These are phyloP conservation scores for Magnaporthales sp. DNA, from an alignment of 2,329 filamentous ascomycete genomes.

Conservation along the genomic window DNA sequence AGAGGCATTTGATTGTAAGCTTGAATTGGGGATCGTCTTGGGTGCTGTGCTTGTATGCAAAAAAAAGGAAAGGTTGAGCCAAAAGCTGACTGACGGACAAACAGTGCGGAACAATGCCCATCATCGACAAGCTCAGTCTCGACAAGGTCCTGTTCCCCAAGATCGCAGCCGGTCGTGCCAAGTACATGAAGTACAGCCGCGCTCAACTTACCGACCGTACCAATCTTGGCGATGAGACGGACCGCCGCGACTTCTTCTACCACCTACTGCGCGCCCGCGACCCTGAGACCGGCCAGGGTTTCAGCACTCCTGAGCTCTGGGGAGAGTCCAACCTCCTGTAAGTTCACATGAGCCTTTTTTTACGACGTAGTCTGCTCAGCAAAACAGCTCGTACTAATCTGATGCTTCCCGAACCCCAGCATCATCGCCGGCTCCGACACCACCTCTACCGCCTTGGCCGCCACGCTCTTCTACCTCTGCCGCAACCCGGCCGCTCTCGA, in stretches of 20 bases:
- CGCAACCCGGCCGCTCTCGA: slow-evolving; percentile 39
- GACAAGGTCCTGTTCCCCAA: slow-evolving; percentile 60
- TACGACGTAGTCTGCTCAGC: neutral
- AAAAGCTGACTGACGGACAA: neutral
- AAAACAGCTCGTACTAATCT: slow-evolving; percentile 2
- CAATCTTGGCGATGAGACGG: slow-evolving; percentile 52
- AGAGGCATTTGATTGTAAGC: slow-evolving; percentile 58
- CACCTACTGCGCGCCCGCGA: slow-evolving; percentile 64
- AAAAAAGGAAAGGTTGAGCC: neutral
- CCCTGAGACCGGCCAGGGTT: slow-evolving; percentile 60
- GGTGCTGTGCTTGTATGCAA: no score
- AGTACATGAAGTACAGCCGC: slow-evolving; percentile 65
- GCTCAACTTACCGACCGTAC: slow-evolving; percentile 58
- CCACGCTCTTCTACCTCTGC: slow-evolving; percentile 54
- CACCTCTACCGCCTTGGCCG: slow-evolving; percentile 59
- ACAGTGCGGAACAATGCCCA: slow-evolving; percentile 63
- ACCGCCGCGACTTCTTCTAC: slow-evolving; percentile 68
- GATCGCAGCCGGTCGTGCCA: slow-evolving; percentile 56
- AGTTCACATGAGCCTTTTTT: slow-evolving; percentile 14
- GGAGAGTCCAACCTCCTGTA: slow-evolving; percentile 60
- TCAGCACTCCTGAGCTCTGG: slow-evolving; percentile 59
- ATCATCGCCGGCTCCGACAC: slow-evolving; percentile 67
- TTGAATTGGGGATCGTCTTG: neutral
- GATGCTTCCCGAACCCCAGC: slow-evolving; percentile 17
- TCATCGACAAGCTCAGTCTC: slow-evolving; percentile 55